A percentile compares a stretch with the other conserved stretches of the same genome.
These are phyloP conservation scores for Wickerhamiella dianesei DNA, from an alignment of 805 yeast genomes.

Conservation along the genomic window DNA sequence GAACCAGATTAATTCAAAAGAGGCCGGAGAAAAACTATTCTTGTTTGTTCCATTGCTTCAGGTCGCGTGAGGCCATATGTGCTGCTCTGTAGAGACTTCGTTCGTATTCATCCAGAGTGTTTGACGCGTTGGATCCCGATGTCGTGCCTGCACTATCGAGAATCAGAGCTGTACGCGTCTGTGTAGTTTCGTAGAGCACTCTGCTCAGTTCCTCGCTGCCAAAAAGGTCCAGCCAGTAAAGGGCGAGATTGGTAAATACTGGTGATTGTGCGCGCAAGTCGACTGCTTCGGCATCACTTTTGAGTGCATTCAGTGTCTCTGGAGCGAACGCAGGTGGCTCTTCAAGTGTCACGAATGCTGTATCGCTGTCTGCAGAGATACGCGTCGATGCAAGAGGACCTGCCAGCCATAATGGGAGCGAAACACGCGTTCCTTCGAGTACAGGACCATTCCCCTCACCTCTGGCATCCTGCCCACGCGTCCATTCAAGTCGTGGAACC, in stretches of 20 bases:
- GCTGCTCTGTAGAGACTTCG: constrained; percentile 17
- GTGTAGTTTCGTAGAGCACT: constrained; percentile 37
- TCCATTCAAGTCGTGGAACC: constrained; percentile 77
- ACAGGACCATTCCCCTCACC: constrained; percentile 38
- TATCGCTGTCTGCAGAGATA: constrained; percentile 22
- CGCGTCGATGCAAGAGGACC: constrained; percentile 49
- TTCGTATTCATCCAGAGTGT: constrained; percentile 32
- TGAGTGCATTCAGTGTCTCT: constrained; percentile 68
- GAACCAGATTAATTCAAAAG: too few species aligned
- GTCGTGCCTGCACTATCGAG: constrained; percentile 54
- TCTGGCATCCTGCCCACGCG: constrained; percentile 36
- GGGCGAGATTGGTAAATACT: constrained; percentile 54
- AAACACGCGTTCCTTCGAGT: constrained; percentile 26
- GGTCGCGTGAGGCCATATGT: constrained; percentile 26
- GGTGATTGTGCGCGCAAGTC: constrained; percentile 55
- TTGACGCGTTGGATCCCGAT: constrained; percentile 24
- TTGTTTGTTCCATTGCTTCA: constrained; percentile 30
- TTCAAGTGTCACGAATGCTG: constrained; percentile 49
- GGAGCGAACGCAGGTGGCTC: constrained; percentile 57
- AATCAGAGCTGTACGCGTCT: constrained; percentile 54
- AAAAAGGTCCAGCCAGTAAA: constrained; percentile 66
- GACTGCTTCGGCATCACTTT: constrained; percentile 51
- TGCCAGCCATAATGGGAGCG: constrained; percentile 84
- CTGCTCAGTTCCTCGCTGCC: constrained; percentile 49
- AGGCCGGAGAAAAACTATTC: too few species aligned